Base-by-base conservation (phyloP, 176 grass and related monocot genomes). In the Musa itinerans region DNA sequence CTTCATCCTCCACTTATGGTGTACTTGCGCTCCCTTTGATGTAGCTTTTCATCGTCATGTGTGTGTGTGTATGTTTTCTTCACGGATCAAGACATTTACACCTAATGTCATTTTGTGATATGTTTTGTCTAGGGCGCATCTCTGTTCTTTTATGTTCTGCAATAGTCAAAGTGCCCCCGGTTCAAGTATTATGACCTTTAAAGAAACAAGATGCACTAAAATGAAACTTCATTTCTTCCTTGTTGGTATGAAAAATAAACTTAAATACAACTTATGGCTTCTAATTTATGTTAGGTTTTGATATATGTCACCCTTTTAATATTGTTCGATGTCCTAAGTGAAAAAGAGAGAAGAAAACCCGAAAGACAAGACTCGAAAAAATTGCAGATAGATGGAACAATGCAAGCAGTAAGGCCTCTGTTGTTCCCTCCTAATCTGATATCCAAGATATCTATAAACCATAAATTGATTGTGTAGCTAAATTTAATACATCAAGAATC, bases 111-210 rank as follows among this genome's bases (percentile, higher is more conserved):
- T 43, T 43, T 43, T 34, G 29, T 34, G 29, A 34, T 34, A 4
- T 4, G 29, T 34, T 34, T 34, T 34, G 29, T 34, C 29, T 34
- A 34, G 34, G 34, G 34, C 17, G 3, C 12, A 51, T 50, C 34
- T 20, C 48, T 20, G 68, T 70, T 70, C 68, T 34, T 70, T 70
- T 70, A 50, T 52, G 43, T 70, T 70, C 29, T 70, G 27, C 17
- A n/a, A 70, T 65, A 24, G 13, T 65, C 63, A 65, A 25, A 65
- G 1, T 50, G 50, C 16, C 9, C 16, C 17, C 0, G 2, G 2
- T 70, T 70, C 25, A 70, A 70, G 34, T 34, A 51, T 50, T 48
- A 51, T 70, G 68, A 48, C 9, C 43, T 51, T 51, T 50, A 2
- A 70, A 50, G 25, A 70, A 50, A 70, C 4, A 1, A 16, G 55